Evolutionary conservation across 176 grass and related monocot species (phyloP).

Genomic region (Aechmea fasciata): DNA sequence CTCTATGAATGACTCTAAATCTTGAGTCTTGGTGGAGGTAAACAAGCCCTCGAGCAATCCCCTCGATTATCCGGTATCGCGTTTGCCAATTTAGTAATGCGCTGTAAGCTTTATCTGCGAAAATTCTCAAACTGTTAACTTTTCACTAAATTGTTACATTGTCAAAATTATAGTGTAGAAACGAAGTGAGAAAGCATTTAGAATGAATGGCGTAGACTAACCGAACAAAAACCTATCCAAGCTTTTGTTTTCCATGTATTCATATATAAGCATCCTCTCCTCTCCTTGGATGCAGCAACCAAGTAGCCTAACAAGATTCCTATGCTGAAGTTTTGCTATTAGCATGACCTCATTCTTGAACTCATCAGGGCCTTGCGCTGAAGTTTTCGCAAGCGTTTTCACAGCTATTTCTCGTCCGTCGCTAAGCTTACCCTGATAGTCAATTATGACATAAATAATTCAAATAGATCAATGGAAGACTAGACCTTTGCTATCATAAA

Average conservation of each 20-base stretch:
- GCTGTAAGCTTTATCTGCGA: constrained; percentile 43
- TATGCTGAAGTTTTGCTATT: constrained; percentile 59
- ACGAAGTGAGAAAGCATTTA: neutral
- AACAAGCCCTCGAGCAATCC: constrained; percentile 55
- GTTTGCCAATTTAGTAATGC: constrained; percentile 43
- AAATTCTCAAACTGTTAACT: neutral
- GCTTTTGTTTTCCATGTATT: constrained; percentile 68
- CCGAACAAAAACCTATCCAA: constrained; percentile 57
- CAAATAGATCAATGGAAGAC: too few relatives aligned
- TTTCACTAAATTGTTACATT: neutral
- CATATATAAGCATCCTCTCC: constrained; percentile 70
- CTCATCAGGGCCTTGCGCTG: constrained; percentile 46
- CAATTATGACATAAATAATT: too few relatives aligned
- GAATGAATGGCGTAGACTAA: constrained; percentile 12
- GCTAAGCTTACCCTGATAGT: constrained; percentile 43
- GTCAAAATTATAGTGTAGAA: neutral
- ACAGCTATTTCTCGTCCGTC: constrained; percentile 70
- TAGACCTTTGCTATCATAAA: too few relatives aligned
- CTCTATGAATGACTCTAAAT: constrained; percentile 71
- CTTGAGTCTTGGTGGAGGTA: constrained; percentile 80
- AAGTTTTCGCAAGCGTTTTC: constrained; percentile 59
- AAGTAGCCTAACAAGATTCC: constrained; percentile 59
- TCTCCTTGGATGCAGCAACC: constrained; percentile 52
- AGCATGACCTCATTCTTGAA: constrained; percentile 70
- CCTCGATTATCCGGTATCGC: constrained; percentile 62